These are phyloP conservation scores for Zymoseptoria brevis DNA, from an alignment of 2,329 filamentous ascomycete species.

Conservation along the genomic window DNA sequence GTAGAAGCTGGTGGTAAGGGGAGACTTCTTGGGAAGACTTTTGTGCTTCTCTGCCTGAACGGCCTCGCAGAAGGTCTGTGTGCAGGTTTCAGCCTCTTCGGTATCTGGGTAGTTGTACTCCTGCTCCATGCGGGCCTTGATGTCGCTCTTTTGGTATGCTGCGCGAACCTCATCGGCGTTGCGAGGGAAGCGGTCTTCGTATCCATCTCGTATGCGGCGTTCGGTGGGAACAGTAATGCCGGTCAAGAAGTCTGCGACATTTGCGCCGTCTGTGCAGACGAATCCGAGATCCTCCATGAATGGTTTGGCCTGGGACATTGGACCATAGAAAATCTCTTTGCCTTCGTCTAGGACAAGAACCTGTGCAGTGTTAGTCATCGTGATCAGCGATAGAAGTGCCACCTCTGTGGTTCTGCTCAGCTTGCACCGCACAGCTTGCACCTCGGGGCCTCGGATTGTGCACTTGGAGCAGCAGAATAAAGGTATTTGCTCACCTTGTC, in stretches of 20 bases:
- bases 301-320: constrained; percentile 48
- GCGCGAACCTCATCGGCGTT: constrained; percentile 39
- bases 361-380: background rate
- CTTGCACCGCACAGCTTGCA: too few species aligned
- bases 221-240: constrained; percentile 53
- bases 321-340: constrained; percentile 58
- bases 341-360: constrained; percentile 60
- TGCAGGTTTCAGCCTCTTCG: constrained; percentile 42
- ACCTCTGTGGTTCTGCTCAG: too few species aligned
- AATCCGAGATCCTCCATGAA: constrained; percentile 62
- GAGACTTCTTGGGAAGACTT: constrained; percentile 45
- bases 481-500: constrained; percentile 42
- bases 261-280: constrained; percentile 53
- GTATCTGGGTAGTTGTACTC: constrained; percentile 53
- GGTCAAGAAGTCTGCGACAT: constrained; percentile 58
- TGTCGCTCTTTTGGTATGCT: constrained; percentile 46
- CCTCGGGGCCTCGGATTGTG: too few species aligned
- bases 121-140: constrained; percentile 43
- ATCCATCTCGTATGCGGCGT: constrained; percentile 37
- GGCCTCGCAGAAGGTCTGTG: constrained; percentile 47
- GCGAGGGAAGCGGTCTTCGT: constrained; percentile 38
- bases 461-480: too few species aligned
- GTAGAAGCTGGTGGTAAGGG: constrained; percentile 48
- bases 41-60: constrained; percentile 50
- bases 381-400: too few species aligned